Base-by-base conservation (phyloP, 2,329 filamentous ascomycete species). In the Colletotrichum karsti region DNA sequence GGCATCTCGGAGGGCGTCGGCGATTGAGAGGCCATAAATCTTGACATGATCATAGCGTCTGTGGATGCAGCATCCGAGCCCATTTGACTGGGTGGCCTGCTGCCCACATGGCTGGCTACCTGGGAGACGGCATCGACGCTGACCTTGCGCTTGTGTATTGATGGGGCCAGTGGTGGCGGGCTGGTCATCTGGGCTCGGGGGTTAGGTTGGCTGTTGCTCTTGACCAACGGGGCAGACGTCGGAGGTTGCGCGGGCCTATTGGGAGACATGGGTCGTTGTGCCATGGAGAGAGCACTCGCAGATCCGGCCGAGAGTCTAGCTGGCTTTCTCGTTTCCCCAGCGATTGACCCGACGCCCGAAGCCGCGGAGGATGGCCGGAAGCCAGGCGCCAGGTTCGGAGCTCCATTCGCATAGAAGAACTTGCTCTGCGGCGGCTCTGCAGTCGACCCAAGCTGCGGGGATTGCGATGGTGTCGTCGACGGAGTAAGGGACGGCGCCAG, bases 331-430 rank as follows among this genome's bases (percentile, higher is more conserved):
- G 76, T 79, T 50, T 78, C 81, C 8, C 85, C 87, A 48, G 83
- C 77, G 7, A 77, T 78, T 2, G 87, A 88, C 30, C 79, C 80
- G 0, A 86, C 80, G 44, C 79, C 74, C 60, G 79, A 77, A 9
- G 82, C 48, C 1, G 66, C 75, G 55, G 81, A 77, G 9, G 75
- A 61, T 44, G 78, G 78, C 8, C 67, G 72, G 76, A 78, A 75
- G 71, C 76, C 73, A 0, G 80, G 73, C 59, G 81, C 83, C 7
- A 84, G 67, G 63, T 90, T 86, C 2, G 87, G 86, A 13, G 82
- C 81, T 30, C 90, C 90, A 77, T 93, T 92, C 67, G 91, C 92
- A 76, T 94, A 92, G 77, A 94, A 90, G 82, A 95, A 94, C 76
- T 92, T 93, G 78, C 84, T 84, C 7, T 83, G 74, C n/a, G 77